Conservation (phyloP, 1,284 basidiomycete species). For the Porogramme epimiltina region DNA sequence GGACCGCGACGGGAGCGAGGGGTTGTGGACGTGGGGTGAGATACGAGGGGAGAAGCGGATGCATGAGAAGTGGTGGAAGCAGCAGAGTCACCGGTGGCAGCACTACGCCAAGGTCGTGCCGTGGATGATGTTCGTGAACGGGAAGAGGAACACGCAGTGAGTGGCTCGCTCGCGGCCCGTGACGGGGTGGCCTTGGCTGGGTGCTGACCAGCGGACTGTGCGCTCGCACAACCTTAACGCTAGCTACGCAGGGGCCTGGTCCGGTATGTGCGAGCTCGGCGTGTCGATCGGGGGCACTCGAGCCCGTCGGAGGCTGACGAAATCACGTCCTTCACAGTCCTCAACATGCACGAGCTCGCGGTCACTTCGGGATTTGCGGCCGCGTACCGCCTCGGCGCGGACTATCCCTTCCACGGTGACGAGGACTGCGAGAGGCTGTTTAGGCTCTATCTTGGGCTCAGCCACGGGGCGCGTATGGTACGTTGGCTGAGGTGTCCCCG, state of each 20-base stretch:
- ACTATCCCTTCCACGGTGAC: constrained; percentile 47
- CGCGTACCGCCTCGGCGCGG: constrained; percentile 58
- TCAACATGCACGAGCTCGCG: constrained; percentile 62
- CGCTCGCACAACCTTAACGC: background rate
- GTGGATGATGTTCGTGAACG: constrained; percentile 64
- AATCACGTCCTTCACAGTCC: constrained; percentile 21
- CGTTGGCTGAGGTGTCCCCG: constrained; percentile 11
- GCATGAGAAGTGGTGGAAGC: constrained; percentile 63
- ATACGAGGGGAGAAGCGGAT: constrained; percentile 53
- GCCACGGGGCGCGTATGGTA: constrained; percentile 39
- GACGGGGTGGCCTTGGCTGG: background rate
- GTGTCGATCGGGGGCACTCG: too few relatives aligned
- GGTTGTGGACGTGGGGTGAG: constrained; percentile 55
- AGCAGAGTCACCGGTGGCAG: constrained; percentile 60
- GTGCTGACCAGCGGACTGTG: background rate
- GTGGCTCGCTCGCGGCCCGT: constrained; percentile 22
- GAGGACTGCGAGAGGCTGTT: constrained; percentile 48
- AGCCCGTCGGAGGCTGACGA: too few relatives aligned
- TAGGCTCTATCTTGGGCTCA: constrained; percentile 45
- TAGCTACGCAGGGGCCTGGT: constrained; percentile 43
- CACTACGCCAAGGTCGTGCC: constrained; percentile 60
- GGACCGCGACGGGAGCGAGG: constrained; percentile 47
- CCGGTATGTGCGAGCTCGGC: constrained; percentile 24
- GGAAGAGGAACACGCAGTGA: constrained; percentile 46
- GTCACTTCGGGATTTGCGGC: constrained; percentile 62